phyloP scores from a whole-genome alignment of 2,329 filamentous ascomycete genomes.

The Clonostachys byssicola region DNA sequence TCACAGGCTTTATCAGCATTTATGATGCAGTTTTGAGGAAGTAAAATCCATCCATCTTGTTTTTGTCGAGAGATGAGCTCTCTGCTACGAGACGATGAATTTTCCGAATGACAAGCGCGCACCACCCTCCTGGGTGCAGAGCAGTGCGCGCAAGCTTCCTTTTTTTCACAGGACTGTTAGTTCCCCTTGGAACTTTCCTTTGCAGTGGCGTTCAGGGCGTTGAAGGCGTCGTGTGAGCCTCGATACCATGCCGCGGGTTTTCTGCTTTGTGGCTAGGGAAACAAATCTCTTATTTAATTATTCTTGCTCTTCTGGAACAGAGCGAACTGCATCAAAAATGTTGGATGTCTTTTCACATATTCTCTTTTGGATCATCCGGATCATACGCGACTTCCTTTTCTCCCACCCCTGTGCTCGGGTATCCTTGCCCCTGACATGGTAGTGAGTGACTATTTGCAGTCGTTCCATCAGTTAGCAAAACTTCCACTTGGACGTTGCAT shows the following conservation, averaged over 20 bases:
- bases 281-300: neutral
- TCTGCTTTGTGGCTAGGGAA: neutral
- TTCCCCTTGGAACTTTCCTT: neutral
- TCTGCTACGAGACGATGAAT: neutral
- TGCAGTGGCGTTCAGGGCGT: conserved; percentile 6
- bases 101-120: too few species aligned
- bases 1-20: conserved; percentile 65
- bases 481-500: too few species aligned
- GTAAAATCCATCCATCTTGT: conserved; percentile 22
- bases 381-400: neutral
- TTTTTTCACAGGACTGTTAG: too few species aligned
- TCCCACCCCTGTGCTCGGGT: neutral
- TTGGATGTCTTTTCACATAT: neutral
- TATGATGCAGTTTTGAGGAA: conserved; percentile 77
- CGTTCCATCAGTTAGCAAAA: too few species aligned
- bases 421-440: neutral
- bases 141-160: too few species aligned
- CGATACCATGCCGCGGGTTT: conserved; percentile 2
- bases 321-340: neutral
- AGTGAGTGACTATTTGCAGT: too few species aligned
- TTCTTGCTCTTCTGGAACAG: neutral
- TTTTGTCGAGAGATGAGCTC: neutral
- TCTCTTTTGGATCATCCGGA: neutral
- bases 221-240: conserved; percentile 4
- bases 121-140: too few species aligned